Evolutionary conservation across 179 eudicot genomes (phyloP).

Genomic region (Monotropa hypopitys): DNA sequence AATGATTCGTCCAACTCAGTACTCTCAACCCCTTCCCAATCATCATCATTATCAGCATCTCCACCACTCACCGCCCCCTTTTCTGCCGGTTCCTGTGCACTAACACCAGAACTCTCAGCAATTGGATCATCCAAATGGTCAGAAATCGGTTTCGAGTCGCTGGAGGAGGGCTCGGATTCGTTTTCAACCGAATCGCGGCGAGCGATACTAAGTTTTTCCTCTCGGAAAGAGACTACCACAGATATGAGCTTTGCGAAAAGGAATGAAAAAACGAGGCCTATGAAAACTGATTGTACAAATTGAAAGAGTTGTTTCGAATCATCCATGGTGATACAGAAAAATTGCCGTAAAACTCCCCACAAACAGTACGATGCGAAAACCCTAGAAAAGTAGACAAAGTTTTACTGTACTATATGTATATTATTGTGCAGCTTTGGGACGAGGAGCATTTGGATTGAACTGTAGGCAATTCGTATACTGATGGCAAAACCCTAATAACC

Average conservation of each 20-base stretch:
- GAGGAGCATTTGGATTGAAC: background rate
- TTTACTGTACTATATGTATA: too few species aligned
- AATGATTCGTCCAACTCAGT: conserved; percentile 83
- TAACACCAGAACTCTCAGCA: conserved; percentile 29
- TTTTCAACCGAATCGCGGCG: conserved; percentile 13
- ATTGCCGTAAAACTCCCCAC: background rate
- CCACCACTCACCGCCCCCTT: conserved; percentile 15
- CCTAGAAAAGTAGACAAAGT: background rate
- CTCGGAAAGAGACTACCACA: conserved; percentile 53
- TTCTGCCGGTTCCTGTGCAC: conserved; percentile 31
- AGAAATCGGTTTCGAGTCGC: background rate
- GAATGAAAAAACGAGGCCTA: conserved; percentile 67
- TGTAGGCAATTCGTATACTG: background rate
- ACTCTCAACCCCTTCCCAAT: conserved; percentile 97
- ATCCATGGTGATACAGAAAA: conserved; percentile 26
- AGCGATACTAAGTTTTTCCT: conserved; percentile 40
- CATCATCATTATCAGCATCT: conserved; percentile 52
- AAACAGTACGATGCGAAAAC: background rate
- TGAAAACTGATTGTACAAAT: conserved; percentile 43
- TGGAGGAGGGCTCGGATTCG: background rate
- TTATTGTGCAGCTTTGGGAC: background rate
- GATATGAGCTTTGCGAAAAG: conserved; percentile 81
- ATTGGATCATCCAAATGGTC: conserved; percentile 14
- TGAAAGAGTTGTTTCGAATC: conserved; percentile 40
- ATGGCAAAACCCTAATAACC: background rate